Evolutionary conservation across 2,329 filamentous ascomycete species (phyloP), one percentile per base, ranked within the genome.

Genomic region (Trichoderma oligosporum): DNA sequence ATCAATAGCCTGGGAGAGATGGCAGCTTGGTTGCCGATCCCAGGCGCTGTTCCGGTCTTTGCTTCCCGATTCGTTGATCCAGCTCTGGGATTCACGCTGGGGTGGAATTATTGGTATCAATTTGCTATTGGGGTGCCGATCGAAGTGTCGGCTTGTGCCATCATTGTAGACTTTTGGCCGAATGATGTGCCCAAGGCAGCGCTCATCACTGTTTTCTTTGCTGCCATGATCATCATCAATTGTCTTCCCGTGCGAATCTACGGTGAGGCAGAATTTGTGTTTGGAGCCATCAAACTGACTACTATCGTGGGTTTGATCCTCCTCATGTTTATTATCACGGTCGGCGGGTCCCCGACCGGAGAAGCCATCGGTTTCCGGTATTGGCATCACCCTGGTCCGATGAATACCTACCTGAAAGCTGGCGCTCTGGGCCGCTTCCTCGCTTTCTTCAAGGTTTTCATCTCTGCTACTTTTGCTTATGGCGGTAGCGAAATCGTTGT

Each of bases 1-100:
- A 76, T 79, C 57, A 70, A 72, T 60, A 70, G 71, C 64, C 78
- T 85, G 55, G 78, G 77, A 18, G 81, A 83, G 69, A 81, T 86
- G 73, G 81, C 82, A 20, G 78, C 83, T 29, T 85, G 82, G 74
- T 77, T 87, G 51, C 81, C 83, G 3, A 69, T 84, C 61, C 74
- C 81, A 25, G 78, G 79, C n/a, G 78, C 78, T 4, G 76, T 81
- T 7, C 74, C 77, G 4, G 69, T 78, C 22, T 81, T 79, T 48
- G 77, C 77, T 8, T 69, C 74, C 16, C 73, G 76, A n/a, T 79
- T 73, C 57, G 76, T 78, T 47, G 76, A 78, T 56, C 73, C 75
- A 7, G 58, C 58, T n/a, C 54, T 77, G 29, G 77, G 74, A 29
- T 81, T 79, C 52, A 75, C 77, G 1, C 65, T 81, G 18, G 75